These are phyloP conservation scores for Angophora floribunda DNA, from an alignment of 345 rosid genomes.

Conservation along the genomic window DNA sequence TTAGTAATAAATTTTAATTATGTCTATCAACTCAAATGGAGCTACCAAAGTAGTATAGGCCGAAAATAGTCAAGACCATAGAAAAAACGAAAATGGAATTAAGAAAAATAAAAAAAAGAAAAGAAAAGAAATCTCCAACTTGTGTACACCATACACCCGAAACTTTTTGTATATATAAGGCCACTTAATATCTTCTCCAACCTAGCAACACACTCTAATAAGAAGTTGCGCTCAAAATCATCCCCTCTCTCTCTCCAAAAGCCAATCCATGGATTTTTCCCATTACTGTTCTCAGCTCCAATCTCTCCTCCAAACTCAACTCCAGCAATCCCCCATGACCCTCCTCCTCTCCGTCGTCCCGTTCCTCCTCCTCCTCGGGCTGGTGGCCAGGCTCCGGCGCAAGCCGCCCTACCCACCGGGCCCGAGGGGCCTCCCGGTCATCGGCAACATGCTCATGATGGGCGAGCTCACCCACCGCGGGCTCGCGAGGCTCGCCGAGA, in stretches of 20 bases:
- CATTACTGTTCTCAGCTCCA: not conserved
- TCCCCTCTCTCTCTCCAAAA: not conserved
- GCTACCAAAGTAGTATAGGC: not conserved
- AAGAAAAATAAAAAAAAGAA: not conserved
- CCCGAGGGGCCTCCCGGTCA: slow-evolving; percentile 62
- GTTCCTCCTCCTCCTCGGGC: slow-evolving; percentile 1
- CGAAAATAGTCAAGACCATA: not conserved
- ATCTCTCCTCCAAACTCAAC: not conserved
- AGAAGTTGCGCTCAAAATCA: not conserved
- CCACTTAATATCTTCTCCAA: not conserved
- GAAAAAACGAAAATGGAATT: not conserved
- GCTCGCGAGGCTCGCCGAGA: slow-evolving; percentile 39
- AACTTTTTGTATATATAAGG: not conserved
- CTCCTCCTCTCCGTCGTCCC: not conserved
- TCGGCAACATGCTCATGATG: slow-evolving; percentile 65
- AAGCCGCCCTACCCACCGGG: slow-evolving; percentile 57
- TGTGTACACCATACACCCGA: not conserved
- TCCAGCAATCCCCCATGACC: not conserved
- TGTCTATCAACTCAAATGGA: not conserved
- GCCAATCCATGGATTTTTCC: not conserved
- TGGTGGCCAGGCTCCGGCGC: slow-evolving; percentile 8
- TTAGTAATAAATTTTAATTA: not conserved
- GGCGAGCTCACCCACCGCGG: slow-evolving; percentile 75
- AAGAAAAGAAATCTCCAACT: not conserved
- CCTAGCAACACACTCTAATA: not conserved